Conservation (phyloP, 495 filamentous ascomycete species). For the Antarctomyces pellizariae region DNA sequence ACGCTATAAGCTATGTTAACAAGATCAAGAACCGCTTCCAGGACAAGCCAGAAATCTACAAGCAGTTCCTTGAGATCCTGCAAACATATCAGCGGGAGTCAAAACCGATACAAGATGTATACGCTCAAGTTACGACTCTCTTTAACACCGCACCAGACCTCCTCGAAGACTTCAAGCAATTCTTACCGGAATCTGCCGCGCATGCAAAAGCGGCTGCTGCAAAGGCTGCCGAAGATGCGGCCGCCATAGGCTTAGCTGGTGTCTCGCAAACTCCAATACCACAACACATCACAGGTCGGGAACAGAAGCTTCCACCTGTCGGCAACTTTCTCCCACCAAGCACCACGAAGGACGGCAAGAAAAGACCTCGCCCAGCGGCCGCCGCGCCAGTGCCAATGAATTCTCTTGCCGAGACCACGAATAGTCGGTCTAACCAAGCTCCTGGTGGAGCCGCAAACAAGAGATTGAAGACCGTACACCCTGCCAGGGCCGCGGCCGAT, state of each 20-base stretch:
- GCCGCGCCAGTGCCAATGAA: slow-evolving; percentile 2
- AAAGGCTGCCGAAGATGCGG: slow-evolving; percentile 38
- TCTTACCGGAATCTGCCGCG: slow-evolving; percentile 87
- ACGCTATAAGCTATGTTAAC: slow-evolving; percentile 98
- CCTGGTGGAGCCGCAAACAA: slow-evolving; percentile 17
- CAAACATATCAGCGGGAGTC: slow-evolving; percentile 98
- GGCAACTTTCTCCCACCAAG: slow-evolving; percentile 80
- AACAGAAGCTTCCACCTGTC: slow-evolving; percentile 65
- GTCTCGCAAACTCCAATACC: slow-evolving; percentile 22
- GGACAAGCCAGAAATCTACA: slow-evolving; percentile 91
- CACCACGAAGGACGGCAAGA: slow-evolving; percentile 59
- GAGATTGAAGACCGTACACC: slow-evolving; percentile 35
- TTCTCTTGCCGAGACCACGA: slow-evolving; percentile 3
- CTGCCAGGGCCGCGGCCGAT: slow-evolving; percentile 32
- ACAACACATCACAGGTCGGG: slow-evolving; percentile 16
- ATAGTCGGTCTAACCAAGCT: slow-evolving; percentile 2
- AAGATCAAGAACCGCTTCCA: slow-evolving; percentile 99
- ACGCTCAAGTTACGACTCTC: slow-evolving; percentile 84
- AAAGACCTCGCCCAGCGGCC: slow-evolving; percentile 21
- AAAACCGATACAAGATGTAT: slow-evolving; percentile 96
- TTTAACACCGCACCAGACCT: slow-evolving; percentile 93
- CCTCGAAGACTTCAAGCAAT: slow-evolving; percentile 96
- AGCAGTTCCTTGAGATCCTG: slow-evolving; percentile 94
- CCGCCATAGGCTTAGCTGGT: slow-evolving; percentile 16
- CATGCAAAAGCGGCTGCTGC: slow-evolving; percentile 55